Conservation (phyloP, 768 basidiomycete genomes). For the Xerocomellus chrysenteron region DNA sequence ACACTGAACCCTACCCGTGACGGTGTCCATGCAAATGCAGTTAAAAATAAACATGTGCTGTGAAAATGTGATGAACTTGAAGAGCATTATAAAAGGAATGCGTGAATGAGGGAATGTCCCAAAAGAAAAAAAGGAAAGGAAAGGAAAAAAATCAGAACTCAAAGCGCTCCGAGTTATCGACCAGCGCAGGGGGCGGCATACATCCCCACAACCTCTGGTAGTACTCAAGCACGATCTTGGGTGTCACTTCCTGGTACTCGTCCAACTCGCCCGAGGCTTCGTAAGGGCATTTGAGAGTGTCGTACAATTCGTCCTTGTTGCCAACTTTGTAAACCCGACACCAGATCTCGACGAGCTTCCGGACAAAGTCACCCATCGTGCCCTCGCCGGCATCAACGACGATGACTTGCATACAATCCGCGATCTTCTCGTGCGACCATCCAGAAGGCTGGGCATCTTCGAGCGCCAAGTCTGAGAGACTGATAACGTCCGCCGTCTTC, state of each 20-base stretch:
- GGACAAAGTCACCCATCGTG: constrained; percentile 30
- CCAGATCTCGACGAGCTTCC: constrained; percentile 30
- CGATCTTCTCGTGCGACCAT: constrained; percentile 13
- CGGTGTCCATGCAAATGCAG: background rate
- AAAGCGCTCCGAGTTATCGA: constrained; percentile 3
- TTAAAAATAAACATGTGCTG: background rate
- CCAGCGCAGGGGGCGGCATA: constrained; percentile 10
- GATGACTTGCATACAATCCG: constrained; percentile 32
- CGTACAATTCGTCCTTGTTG: constrained; percentile 21
- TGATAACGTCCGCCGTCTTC: constrained; percentile 12
- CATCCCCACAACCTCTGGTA: constrained; percentile 31
- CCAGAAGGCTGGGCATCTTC: constrained; percentile 25
- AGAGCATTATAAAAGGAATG: background rate
- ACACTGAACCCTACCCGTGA: background rate
- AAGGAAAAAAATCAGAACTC: background rate
- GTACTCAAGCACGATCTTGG: constrained; percentile 9
- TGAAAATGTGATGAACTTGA: background rate
- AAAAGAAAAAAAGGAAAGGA: background rate
- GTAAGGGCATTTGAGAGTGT: constrained; percentile 18
- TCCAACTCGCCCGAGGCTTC: constrained; percentile 30
- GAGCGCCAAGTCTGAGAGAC: constrained; percentile 22
- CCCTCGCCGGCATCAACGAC: constrained; percentile 29
- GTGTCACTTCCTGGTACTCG: constrained; percentile 10
- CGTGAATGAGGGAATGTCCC: background rate
- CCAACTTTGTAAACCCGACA: constrained; percentile 25